phyloP scores from a whole-genome alignment of 345 rosid genomes.

The Raphanus raphanistrum region DNA sequence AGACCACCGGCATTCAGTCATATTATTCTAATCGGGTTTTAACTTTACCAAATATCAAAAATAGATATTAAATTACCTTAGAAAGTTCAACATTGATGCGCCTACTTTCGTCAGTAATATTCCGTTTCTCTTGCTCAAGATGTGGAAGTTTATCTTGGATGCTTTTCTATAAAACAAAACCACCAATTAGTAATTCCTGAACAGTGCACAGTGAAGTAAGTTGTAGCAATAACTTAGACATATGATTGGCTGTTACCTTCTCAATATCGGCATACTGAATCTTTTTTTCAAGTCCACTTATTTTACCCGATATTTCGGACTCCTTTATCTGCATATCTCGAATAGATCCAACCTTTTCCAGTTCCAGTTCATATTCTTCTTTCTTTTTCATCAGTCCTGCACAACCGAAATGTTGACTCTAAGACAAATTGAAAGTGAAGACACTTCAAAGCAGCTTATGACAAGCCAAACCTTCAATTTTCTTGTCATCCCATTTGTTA shows the following conservation, averaged over 20 bases:
- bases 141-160: conserved; percentile 76
- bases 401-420: conserved; percentile 25
- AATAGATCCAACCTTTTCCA: conserved; percentile 87
- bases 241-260: conserved; percentile 53
- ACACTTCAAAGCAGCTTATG: conserved; percentile 28
- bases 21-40: conserved; percentile 14
- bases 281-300: conserved; percentile 96
- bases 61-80: conserved; percentile 52
- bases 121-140: conserved; percentile 72
- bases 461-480: conserved; percentile 69
- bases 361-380: conserved; percentile 72
- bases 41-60: conserved; percentile 20
- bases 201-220: conserved; percentile 8
- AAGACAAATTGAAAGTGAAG: conserved; percentile 20
- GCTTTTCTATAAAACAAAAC: conserved; percentile 62
- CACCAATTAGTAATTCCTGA: conserved; percentile 7
- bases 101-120: conserved; percentile 61
- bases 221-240: conserved; percentile 3
- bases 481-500: conserved; percentile 95
- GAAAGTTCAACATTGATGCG: conserved; percentile 64
- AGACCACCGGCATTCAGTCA: conserved; percentile 24
- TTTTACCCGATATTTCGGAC: conserved; percentile 89
- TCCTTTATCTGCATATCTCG: conserved; percentile 94
- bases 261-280: conserved; percentile 95
- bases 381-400: conserved; percentile 72